Evolutionary conservation across 1,284 basidiomycete species (phyloP), one percentile per base, ranked within the genome.

Genomic region (Trichosporon inkin): DNA sequence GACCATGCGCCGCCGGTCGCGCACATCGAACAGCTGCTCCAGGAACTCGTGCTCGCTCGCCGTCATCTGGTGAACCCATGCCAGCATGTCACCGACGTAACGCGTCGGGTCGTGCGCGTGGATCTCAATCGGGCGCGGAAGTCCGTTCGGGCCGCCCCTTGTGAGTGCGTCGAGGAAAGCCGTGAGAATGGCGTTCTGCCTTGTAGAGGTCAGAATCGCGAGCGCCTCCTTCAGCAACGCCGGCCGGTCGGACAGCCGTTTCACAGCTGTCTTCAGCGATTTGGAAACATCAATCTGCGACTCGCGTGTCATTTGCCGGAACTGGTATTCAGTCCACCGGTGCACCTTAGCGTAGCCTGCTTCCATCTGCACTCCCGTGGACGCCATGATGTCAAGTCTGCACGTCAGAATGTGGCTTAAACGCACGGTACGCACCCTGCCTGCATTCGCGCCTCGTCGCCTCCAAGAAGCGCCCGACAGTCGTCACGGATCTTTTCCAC

Each of bases 1-100:
- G 3, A 79, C 92, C 49, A 94, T 87, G 85, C 93, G 88, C 53
- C 88, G 80, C 3, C 82, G 72, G 40, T 86, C 85, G 57, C 82
- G 84, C 55, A 91, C 73, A 8, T 84, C 87, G 67, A 96, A 95
- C 37, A 96, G 77, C 32, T 84, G 82, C 70, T 95, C 92, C 19
- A 97, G 81, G 70, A 93, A 92, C 78, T 99, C 96, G 54, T 88
- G 87, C 76, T 99, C 95, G 3, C 88, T 88, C 0, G 95, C 95
- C 61, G 96, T 92, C 0, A 89, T 84, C 67, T 99, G 96, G 78
- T 99, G 95, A 1, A 98, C 87, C 96, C 95, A 99, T 0, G 94
- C 95, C 4, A 99, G 85, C 91, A 99, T 98, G 75, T 98, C 95
- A 17, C 95, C 94, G 14, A 96, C 87, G 74, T 99, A 99, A 24